Conservation (phyloP, 257 asterid genomes). For the Solanum stenotomum region DNA sequence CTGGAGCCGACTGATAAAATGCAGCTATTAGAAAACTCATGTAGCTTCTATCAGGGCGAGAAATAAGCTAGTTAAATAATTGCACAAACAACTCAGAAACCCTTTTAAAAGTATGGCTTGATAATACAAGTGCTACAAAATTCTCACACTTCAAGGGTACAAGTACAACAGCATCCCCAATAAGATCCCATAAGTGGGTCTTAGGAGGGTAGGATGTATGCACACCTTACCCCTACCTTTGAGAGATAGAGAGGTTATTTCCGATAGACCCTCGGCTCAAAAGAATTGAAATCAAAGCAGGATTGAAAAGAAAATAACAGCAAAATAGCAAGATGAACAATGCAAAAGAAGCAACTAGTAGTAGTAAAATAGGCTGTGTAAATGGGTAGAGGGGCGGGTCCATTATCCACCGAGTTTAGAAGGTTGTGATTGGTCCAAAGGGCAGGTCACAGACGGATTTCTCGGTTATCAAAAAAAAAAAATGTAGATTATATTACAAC, state of each 20-base stretch:
- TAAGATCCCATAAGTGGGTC: neutral
- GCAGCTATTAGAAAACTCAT: slow-evolving; percentile 9
- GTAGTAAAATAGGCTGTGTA: neutral
- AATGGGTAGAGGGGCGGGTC: neutral
- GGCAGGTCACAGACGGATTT: no score
- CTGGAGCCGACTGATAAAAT: slow-evolving; percentile 46
- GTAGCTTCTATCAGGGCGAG: neutral
- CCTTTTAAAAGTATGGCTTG: neutral
- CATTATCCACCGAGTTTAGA: no score
- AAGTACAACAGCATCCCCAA: neutral
- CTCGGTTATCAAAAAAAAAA: neutral
- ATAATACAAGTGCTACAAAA: neutral
- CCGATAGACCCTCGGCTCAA: neutral
- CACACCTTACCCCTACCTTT: neutral
- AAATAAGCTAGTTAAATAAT: neutral
- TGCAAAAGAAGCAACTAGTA: neutral
- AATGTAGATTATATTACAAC: slow-evolving; percentile 5
- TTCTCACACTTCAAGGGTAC: neutral
- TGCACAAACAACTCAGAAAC: neutral
- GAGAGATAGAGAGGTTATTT: neutral
- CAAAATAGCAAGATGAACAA: neutral
- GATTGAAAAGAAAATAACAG: neutral
- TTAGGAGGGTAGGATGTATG: neutral
- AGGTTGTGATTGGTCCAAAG: no score
- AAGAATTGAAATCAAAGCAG: neutral